Evolutionary conservation across 208 protist genomes (phyloP).

Genomic region (Leishmania mexicana): DNA sequence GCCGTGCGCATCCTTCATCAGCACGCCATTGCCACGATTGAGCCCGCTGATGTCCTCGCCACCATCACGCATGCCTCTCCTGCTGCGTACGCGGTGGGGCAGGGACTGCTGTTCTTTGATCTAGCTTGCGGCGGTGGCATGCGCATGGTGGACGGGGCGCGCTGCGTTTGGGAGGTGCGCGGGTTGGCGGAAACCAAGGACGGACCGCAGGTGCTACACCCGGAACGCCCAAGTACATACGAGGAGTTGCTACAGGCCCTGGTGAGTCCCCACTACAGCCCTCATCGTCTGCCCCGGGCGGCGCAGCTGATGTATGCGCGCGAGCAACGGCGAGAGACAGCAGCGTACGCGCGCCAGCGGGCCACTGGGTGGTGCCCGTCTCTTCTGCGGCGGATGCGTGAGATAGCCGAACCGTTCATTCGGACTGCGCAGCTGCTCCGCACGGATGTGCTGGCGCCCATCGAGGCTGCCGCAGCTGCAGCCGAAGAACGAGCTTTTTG

Average conservation of each 20-base stretch:
- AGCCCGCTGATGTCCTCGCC: conserved; percentile 63
- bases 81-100: conserved; percentile 61
- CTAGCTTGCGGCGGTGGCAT: conserved; percentile 68
- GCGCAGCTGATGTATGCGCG: conserved; percentile 34
- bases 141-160: conserved; percentile 80
- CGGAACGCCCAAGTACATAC: conserved; percentile 34
- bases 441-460: conserved; percentile 51
- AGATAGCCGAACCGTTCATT: conserved; percentile 77
- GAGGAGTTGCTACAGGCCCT: conserved; percentile 64
- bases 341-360: conserved; percentile 28
- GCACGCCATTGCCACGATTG: conserved; percentile 55
- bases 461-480: conserved; percentile 2
- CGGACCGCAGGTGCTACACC: conserved; percentile 28
- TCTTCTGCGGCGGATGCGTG: conserved; percentile 58
- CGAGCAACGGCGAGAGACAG: conserved; percentile 33
- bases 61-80: conserved; percentile 32
- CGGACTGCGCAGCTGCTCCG: conserved; percentile 60
- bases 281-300: conserved; percentile 61
- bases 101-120: conserved; percentile 86
- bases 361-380: conserved; percentile 47
- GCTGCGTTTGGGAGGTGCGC: conserved; percentile 63
- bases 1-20: conserved; percentile 76
- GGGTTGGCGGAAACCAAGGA: conserved; percentile 41
- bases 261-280: conserved; percentile 66
- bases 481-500: not conserved